phyloP scores from a whole-genome alignment of 352 stramenopile genomes.

The Pythium brassicae region DNA sequence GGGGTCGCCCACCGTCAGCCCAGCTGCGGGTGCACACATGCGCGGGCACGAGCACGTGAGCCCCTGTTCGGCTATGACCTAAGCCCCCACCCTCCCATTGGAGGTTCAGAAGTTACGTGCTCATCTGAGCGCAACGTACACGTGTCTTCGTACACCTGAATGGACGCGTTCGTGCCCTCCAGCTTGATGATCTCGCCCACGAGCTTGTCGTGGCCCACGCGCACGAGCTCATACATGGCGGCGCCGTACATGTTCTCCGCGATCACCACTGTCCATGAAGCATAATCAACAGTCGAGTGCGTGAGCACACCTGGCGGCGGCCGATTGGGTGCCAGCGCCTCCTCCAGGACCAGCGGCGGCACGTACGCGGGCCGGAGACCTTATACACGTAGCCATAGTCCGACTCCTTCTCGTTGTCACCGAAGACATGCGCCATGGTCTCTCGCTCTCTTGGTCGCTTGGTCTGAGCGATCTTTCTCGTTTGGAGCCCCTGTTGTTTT shows the following conservation, averaged over 20 bases:
- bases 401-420: constrained; percentile 82
- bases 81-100: background rate
- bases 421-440: constrained; percentile 81
- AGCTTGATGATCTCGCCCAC: constrained; percentile 99
- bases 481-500: background rate
- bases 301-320: background rate
- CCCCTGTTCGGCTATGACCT: background rate
- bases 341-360: background rate
- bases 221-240: constrained; percentile 97
- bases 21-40: too few species aligned
- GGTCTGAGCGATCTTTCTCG: constrained; percentile 6
- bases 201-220: constrained; percentile 98
- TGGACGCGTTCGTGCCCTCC: constrained; percentile 98
- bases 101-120: too few species aligned
- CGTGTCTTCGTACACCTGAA: constrained; percentile 99
- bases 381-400: constrained; percentile 99
- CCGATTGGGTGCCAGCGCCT: too few species aligned
- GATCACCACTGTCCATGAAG: constrained; percentile 89
- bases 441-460: constrained; percentile 11
- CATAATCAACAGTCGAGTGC: background rate
- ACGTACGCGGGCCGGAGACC: constrained; percentile 95
- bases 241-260: constrained; percentile 98
- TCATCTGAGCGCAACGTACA: constrained; percentile 28
- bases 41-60: background rate
- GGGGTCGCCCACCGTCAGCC: constrained; percentile 97